A percentile compares a stretch with the other conserved stretches of the same genome.
Evolutionary conservation across 345 rosid genomes (phyloP).

Genomic region (Salix exigua): DNA sequence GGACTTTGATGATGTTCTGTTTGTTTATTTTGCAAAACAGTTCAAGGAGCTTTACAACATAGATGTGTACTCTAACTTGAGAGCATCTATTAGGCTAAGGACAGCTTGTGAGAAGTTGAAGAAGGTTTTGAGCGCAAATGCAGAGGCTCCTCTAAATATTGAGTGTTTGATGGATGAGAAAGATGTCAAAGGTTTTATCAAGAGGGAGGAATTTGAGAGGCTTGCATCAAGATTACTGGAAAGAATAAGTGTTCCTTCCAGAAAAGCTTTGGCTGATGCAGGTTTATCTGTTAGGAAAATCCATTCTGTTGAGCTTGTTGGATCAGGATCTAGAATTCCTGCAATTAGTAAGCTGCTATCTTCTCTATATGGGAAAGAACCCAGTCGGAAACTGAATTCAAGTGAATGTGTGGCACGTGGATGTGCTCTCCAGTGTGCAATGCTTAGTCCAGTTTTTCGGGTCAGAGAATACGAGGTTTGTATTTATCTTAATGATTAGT

Average conservation of each 20-base stretch:
- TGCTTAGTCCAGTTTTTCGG: conserved; percentile 56
- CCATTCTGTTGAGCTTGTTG: conserved; percentile 55
- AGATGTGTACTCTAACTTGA: conserved; percentile 48
- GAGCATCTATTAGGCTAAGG: conserved; percentile 48
- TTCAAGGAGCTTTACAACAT: conserved; percentile 53
- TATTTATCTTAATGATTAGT: conserved; percentile 9
- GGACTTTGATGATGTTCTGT: conserved; percentile 55
- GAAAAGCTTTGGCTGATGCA: conserved; percentile 46
- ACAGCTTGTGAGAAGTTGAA: conserved; percentile 59
- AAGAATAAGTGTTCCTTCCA: conserved; percentile 42
- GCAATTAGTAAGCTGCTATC: conserved; percentile 40
- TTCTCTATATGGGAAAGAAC: conserved; percentile 50
- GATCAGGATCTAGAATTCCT: conserved; percentile 65
- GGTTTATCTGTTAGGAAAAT: conserved; percentile 38
- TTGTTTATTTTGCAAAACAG: conserved; percentile 47
- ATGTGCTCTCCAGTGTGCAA: conserved; percentile 63
- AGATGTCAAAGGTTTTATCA: conserved; percentile 55
- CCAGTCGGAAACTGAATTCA: conserved; percentile 51
- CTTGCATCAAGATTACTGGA: conserved; percentile 41
- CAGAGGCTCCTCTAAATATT: conserved; percentile 52
- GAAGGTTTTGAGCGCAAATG: conserved; percentile 61
- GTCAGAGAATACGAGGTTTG: conserved; percentile 59
- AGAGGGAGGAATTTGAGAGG: conserved; percentile 60
- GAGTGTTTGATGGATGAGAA: conserved; percentile 71
- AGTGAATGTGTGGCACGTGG: conserved; percentile 69